Evolutionary conservation across 768 basidiomycete species (phyloP).

Genomic region (Agrocybe pediades): DNA sequence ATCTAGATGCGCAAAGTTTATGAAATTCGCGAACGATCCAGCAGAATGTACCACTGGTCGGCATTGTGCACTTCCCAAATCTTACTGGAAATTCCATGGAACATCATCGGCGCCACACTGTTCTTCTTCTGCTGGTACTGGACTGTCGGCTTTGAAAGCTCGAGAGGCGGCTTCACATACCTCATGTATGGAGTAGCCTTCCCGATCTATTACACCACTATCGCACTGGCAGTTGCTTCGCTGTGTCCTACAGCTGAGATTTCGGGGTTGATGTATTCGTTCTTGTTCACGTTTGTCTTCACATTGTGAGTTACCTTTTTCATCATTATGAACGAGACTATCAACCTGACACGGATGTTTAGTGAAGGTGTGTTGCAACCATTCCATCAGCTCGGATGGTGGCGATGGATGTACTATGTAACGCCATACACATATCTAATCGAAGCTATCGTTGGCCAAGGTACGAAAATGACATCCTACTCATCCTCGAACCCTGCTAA

Average conservation of each 20-base stretch:
- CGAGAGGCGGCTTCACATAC: slow-evolving; percentile 60
- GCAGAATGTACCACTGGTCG: slow-evolving; percentile 67
- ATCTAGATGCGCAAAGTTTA: slow-evolving; percentile 58
- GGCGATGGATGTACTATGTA: slow-evolving; percentile 70
- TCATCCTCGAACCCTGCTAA: slow-evolving; percentile 24
- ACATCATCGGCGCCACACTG: slow-evolving; percentile 57
- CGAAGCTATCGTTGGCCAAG: slow-evolving; percentile 50
- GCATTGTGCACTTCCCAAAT: slow-evolving; percentile 58
- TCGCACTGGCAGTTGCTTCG: slow-evolving; percentile 61
- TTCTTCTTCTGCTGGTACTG: slow-evolving; percentile 78
- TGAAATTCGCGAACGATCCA: slow-evolving; percentile 68
- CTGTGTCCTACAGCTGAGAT: slow-evolving; percentile 64
- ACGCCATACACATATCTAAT: slow-evolving; percentile 56
- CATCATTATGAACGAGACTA: not conserved
- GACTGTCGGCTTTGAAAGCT: slow-evolving; percentile 61
- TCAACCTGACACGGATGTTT: not conserved
- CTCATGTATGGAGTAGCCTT: slow-evolving; percentile 57
- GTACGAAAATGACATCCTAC: slow-evolving; percentile 24
- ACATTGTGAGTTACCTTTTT: slow-evolving; percentile 47
- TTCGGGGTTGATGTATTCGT: slow-evolving; percentile 57
- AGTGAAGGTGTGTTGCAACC: slow-evolving; percentile 74
- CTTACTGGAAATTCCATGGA: slow-evolving; percentile 64
- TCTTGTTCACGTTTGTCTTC: slow-evolving; percentile 63
- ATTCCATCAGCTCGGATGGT: slow-evolving; percentile 61
- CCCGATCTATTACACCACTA: slow-evolving; percentile 65